These are phyloP conservation scores for Jatropha podagrica DNA, from an alignment of 441 rosid species.

Conservation along the genomic window DNA sequence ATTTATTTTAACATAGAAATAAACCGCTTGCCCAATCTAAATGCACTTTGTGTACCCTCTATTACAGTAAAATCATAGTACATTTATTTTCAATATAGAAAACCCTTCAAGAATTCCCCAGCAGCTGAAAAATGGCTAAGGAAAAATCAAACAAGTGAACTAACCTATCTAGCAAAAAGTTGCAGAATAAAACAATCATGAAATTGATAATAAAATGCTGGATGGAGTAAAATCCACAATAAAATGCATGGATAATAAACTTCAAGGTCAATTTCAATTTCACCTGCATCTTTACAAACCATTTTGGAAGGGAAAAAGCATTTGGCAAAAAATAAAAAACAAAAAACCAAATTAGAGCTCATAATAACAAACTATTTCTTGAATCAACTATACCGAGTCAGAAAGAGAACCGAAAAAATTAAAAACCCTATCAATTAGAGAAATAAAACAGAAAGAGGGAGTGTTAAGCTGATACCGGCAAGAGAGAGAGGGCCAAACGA, in stretches of 20 bases:
- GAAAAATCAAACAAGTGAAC: background rate
- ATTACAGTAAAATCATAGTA: too few relatives aligned
- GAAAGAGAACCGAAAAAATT: background rate
- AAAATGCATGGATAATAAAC: background rate
- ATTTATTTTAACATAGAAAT: background rate
- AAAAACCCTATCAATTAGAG: constrained; percentile 12
- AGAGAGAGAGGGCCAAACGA: constrained; percentile 92
- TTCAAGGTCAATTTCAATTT: too few relatives aligned
- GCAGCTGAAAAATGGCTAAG: background rate
- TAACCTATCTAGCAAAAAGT: background rate
- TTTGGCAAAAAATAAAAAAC: background rate
- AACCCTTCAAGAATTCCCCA: background rate
- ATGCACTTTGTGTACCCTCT: too few relatives aligned
- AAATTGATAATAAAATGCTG: background rate
- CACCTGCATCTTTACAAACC: background rate
- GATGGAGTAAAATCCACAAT: background rate
- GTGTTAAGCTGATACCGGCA: constrained; percentile 50
- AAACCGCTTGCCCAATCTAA: too few relatives aligned
- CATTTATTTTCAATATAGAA: background rate
- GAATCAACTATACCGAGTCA: background rate
- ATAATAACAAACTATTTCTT: background rate
- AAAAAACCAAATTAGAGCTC: background rate
- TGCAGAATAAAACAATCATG: background rate
- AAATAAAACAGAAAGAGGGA: background rate
- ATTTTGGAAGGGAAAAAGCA: background rate